These are phyloP conservation scores for Xylaria polymorpha DNA, from an alignment of 2,329 filamentous ascomycete genomes.

Conservation along the genomic window DNA sequence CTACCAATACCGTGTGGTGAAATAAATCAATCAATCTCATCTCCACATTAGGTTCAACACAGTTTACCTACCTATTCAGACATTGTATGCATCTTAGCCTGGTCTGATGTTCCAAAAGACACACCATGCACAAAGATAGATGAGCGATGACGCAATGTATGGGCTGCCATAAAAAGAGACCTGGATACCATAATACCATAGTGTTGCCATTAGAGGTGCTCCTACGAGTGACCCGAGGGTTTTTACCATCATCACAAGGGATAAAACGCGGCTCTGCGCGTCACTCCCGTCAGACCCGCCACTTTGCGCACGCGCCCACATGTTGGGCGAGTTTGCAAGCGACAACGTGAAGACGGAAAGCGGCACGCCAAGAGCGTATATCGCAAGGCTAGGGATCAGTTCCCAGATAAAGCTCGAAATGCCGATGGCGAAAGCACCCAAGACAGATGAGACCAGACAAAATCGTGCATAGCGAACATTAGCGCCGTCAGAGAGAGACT, in stretches of 20 bases:
- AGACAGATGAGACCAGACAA: conserved; percentile 54
- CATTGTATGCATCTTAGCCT: conserved; percentile 19
- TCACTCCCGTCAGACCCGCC: conserved; percentile 39
- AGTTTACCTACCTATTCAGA: conserved; percentile 1
- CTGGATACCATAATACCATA: conserved; percentile 60
- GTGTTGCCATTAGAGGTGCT: conserved; percentile 58
- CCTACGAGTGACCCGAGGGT: conserved; percentile 61
- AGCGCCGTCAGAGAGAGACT: conserved; percentile 46
- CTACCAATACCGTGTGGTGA: background rate
- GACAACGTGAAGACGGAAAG: conserved; percentile 63
- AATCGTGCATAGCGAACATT: conserved; percentile 52
- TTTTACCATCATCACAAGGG: conserved; percentile 64
- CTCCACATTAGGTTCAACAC: background rate
- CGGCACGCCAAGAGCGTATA: conserved; percentile 62
- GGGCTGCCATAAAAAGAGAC: conserved; percentile 53
- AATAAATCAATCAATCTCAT: background rate
- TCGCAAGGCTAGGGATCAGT: conserved; percentile 56
- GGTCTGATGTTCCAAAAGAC: conserved; percentile 49
- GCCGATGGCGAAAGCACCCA: conserved; percentile 58
- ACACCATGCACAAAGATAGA: conserved; percentile 53
- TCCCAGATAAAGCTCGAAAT: conserved; percentile 54
- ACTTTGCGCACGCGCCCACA: conserved; percentile 46
- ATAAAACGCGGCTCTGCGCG: conserved; percentile 58
- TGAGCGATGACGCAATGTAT: conserved; percentile 55
- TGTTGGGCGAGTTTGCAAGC: conserved; percentile 58